Base-by-base conservation (phyloP, 1,284 basidiomycete species). In the Singerocomus inundabilis region DNA sequence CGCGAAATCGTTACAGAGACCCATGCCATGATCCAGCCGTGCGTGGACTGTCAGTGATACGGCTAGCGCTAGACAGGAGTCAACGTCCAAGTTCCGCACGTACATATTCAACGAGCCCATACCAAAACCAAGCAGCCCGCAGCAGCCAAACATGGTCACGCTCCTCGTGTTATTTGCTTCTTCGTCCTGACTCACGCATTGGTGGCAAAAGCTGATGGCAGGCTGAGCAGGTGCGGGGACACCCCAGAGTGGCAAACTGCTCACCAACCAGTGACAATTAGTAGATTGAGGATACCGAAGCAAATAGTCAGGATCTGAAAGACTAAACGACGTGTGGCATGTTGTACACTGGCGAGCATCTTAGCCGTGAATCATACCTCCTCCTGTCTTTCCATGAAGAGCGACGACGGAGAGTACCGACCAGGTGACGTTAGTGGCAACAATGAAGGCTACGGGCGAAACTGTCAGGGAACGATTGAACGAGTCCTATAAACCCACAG, bases 1-100 rank as follows among this genome's bases (percentile, higher is more conserved):
- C 30, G 51, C 52, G 9, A 67, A 65, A 36, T 69, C 60, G 13
- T 40, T 39, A 49, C 67, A 65, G 16, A 55, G 47, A 24, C 45
- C 55, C 24, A 16, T 4, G 6, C 51, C 45, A 15, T 7, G 26
- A 11, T 46, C 44, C 4, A 46, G 54, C 9, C 36, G 49, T 21
- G 62, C 55, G 24, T 54, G 66, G 26, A 48, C 39, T 1, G 66
- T 62, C 36, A 66, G 33, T 7, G 40, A 37, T 15, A 36, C 18
- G 0, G 56, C 57, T 8, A 64, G 49, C 5, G 32, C 67, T 65
- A 21, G 13, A 18, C 8, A 12, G 7, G 35, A 0, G 15, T 62
- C 46, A 58, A 46, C 44, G 9, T n/a, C 10, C 28, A 39, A 24
- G n/a, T 26, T 6, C 18, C 25, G 9, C 26, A 13, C 28, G 6